Evolutionary conservation across 495 filamentous ascomycete species (phyloP).

Genomic region (Gamarada debralockiae): DNA sequence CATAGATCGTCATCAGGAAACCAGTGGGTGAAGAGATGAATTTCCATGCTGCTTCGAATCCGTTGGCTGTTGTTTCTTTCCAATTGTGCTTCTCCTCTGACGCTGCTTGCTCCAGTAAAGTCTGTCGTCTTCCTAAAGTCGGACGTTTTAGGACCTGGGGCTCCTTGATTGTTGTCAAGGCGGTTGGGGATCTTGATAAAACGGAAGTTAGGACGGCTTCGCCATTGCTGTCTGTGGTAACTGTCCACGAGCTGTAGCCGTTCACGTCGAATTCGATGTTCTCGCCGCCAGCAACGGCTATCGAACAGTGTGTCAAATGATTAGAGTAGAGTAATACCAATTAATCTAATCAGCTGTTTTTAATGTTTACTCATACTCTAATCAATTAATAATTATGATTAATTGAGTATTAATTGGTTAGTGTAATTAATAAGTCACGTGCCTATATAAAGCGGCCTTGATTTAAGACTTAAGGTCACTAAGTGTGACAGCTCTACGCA

Average conservation of each 20-base stretch:
- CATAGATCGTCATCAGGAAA: constrained; percentile 71
- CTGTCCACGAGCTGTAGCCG: constrained; percentile 16
- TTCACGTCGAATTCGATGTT: constrained; percentile 24
- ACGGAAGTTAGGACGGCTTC: constrained; percentile 3
- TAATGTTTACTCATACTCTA: too few relatives aligned
- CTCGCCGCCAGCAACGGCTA: constrained; percentile 11
- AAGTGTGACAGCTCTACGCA: too few relatives aligned
- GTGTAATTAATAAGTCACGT: too few relatives aligned
- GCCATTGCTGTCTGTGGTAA: constrained; percentile 12
- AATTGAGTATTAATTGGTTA: too few relatives aligned
- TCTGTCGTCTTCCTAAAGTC: neutral
- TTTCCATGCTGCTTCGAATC: constrained; percentile 45
- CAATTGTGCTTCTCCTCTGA: constrained; percentile 45
- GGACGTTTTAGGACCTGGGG: neutral
- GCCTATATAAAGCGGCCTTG: too few relatives aligned
- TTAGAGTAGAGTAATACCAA: too few relatives aligned
- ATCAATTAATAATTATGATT: too few relatives aligned
- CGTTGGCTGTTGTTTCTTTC: constrained; percentile 44
- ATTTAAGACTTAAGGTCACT: too few relatives aligned
- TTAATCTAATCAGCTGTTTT: too few relatives aligned
- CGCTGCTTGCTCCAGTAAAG: neutral
- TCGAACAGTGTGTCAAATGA: too few relatives aligned
- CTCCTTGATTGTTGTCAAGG: neutral
- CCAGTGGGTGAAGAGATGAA: constrained; percentile 64
- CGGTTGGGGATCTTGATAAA: neutral